Percentiles rank a stretch among this genome's conserved stretches.
phyloP scores from a whole-genome alignment of 306 rosid species.

The Fragaria ananassa region DNA sequence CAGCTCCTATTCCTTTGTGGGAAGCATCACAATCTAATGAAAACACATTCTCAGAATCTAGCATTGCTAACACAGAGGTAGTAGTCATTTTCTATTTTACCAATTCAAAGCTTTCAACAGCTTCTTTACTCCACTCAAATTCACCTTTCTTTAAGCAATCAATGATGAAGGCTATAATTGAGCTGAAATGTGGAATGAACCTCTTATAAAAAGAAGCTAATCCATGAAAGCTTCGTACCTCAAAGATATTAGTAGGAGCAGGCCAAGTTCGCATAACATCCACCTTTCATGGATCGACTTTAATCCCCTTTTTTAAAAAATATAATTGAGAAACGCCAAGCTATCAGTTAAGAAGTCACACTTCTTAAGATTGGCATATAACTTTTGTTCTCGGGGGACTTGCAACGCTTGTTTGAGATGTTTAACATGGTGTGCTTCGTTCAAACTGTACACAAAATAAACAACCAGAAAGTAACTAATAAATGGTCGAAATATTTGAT shows the following conservation, averaged over 20 bases:
- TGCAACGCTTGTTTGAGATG: neutral
- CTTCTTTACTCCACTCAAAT: no score
- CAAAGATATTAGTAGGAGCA: neutral
- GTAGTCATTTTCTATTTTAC: no score
- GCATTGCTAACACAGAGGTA: no score
- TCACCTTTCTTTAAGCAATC: no score
- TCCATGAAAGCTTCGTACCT: neutral
- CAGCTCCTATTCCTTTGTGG: no score
- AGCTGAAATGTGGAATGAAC: neutral
- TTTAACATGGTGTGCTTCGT: neutral
- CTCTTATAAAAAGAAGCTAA: neutral
- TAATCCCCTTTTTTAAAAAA: neutral
- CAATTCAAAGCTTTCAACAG: no score
- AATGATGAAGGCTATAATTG: no score
- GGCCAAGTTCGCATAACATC: neutral
- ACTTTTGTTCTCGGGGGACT: neutral
- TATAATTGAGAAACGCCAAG: neutral
- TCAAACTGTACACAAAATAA: neutral
- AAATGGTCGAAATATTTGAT: neutral
- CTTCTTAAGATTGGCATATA: slow-evolving; percentile 4
- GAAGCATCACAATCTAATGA: no score
- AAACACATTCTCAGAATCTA: no score
- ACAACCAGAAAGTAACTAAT: neutral
- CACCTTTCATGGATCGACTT: neutral
- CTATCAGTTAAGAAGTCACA: neutral